Conservation (phyloP, 2,329 filamentous ascomycete genomes). For the Alternaria angustiovoidea region DNA sequence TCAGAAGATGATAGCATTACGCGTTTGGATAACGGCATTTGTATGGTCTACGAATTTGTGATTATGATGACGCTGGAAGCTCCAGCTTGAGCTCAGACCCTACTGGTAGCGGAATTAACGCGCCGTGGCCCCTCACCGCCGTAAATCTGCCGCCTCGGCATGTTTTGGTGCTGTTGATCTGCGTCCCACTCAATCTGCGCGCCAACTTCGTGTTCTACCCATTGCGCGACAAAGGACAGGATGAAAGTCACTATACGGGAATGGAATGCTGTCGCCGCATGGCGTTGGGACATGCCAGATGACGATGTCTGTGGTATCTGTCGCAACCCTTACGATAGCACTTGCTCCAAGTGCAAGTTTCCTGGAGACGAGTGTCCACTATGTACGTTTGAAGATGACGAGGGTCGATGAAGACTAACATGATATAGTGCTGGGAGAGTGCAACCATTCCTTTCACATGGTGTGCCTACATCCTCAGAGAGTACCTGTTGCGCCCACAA, state of each 20-base stretch:
- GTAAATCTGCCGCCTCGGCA: conserved; percentile 22
- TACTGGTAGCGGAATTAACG: conserved; percentile 2
- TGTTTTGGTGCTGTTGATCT: conserved; percentile 20
- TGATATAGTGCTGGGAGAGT: conserved; percentile 85
- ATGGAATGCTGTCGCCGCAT: conserved; percentile 94
- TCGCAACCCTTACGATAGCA: conserved; percentile 96
- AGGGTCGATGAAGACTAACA: not conserved
- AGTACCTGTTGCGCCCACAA: not conserved
- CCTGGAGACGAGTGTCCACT: conserved; percentile 95
- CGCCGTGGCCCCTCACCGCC: conserved; percentile 28
- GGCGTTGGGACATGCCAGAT: conserved; percentile 97
- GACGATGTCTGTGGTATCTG: conserved; percentile 99
- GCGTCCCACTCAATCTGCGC: conserved; percentile 26
- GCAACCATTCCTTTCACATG: conserved; percentile 98
- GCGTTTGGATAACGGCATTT: not conserved
- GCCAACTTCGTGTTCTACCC: conserved; percentile 8
- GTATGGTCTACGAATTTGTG: not conserved
- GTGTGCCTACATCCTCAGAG: conserved; percentile 55
- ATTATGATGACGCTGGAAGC: conserved; percentile 2
- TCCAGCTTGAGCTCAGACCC: conserved; percentile 23
- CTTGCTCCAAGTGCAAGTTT: conserved; percentile 97
- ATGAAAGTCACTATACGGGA: conserved; percentile 97
- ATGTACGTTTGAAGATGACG: conserved; percentile 64
- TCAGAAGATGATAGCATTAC: not conserved
- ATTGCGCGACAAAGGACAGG: conserved; percentile 6